Evolutionary conservation across 768 basidiomycete species (phyloP).

Genomic region (Pluteus cervinus): DNA sequence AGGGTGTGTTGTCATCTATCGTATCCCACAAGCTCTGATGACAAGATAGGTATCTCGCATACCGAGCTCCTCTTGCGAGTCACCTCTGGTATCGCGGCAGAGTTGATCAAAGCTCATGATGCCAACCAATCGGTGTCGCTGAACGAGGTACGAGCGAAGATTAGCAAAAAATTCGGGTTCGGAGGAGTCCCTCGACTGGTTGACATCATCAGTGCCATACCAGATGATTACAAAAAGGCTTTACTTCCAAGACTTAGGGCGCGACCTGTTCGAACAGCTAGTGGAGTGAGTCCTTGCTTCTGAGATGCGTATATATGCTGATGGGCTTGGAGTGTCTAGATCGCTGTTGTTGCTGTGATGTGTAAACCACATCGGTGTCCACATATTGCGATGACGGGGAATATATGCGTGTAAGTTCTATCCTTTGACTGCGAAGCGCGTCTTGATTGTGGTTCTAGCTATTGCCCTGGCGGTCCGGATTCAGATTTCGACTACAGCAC

Average conservation of each 20-base stretch:
- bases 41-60: slow-evolving; percentile 64
- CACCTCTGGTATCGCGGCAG: slow-evolving; percentile 91
- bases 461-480: slow-evolving; percentile 98
- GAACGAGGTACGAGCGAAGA: slow-evolving; percentile 78
- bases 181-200: slow-evolving; percentile 89
- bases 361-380: slow-evolving; percentile 99
- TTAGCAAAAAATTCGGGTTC: slow-evolving; percentile 87
- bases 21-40: not conserved
- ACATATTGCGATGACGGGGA: slow-evolving; percentile 99
- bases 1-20: slow-evolving; percentile 8
- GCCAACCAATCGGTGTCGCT: slow-evolving; percentile 73
- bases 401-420: slow-evolving; percentile 87
- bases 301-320: slow-evolving; percentile 1
- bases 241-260: slow-evolving; percentile 86
- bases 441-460: slow-evolving; percentile 36
- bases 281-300: slow-evolving; percentile 57
- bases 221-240: slow-evolving; percentile 93
- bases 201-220: slow-evolving; percentile 97
- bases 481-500: slow-evolving; percentile 99
- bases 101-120: slow-evolving; percentile 86
- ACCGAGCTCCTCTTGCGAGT: slow-evolving; percentile 86
- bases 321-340: slow-evolving; percentile 37
- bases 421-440: not conserved
- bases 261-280: slow-evolving; percentile 92
- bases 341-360: slow-evolving; percentile 99